Conservation (phyloP, 495 filamentous ascomycete genomes). For the Penicillium chermesinum region DNA sequence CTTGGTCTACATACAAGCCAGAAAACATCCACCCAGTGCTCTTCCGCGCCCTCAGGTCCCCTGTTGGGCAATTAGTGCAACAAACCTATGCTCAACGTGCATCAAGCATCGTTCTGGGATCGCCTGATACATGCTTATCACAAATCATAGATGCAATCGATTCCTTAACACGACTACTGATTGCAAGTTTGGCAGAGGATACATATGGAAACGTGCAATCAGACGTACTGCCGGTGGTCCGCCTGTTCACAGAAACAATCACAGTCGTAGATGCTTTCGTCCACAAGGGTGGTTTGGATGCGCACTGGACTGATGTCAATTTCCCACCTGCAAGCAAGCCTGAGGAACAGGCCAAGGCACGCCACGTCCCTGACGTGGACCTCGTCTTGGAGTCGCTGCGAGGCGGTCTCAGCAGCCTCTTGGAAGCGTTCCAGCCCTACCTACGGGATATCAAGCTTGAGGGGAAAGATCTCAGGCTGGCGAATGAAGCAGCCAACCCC, state of each 20-base stretch:
- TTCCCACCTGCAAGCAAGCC: conserved; percentile 40
- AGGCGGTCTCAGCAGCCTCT: conserved; percentile 52
- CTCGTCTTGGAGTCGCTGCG: conserved; percentile 55
- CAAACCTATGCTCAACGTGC: conserved; percentile 61
- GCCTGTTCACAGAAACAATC: conserved; percentile 62
- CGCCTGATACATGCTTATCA: conserved; percentile 59
- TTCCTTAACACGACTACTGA: conserved; percentile 61
- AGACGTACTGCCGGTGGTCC: conserved; percentile 67
- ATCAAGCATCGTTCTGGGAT: conserved; percentile 58
- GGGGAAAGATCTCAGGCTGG: conserved; percentile 61
- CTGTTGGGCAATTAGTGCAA: conserved; percentile 64
- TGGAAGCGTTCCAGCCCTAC: conserved; percentile 67
- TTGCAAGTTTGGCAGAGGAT: conserved; percentile 76
- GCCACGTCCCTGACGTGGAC: conserved; percentile 54
- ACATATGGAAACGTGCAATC: conserved; percentile 78
- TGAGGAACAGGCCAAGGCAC: conserved; percentile 33
- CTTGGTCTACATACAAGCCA: conserved; percentile 28
- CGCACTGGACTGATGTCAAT: conserved; percentile 80
- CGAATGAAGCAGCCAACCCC: conserved; percentile 55
- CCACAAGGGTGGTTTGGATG: conserved; percentile 42
- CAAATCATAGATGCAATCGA: conserved; percentile 66
- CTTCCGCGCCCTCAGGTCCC: conserved; percentile 38
- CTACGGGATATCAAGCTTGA: conserved; percentile 59
- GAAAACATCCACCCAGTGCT: conserved; percentile 36
- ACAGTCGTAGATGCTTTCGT: conserved; percentile 65